Evolutionary conservation across 257 asterid genomes (phyloP).

Genomic region (Lavandula angustifolia): DNA sequence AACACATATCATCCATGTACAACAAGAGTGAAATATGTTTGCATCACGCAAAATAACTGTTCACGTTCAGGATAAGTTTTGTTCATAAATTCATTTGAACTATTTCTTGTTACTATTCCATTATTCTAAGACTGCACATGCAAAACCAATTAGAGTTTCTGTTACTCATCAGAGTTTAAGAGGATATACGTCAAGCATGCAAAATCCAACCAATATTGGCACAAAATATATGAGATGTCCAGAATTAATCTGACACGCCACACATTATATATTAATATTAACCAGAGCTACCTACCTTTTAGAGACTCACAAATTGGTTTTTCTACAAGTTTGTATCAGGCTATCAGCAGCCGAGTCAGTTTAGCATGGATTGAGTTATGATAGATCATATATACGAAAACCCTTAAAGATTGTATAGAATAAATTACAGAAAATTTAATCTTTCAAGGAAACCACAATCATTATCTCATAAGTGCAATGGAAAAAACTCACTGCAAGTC

Average conservation of each 20-base stretch:
- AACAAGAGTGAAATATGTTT: constrained; percentile 11
- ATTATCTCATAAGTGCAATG: neutral
- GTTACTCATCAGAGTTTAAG: constrained; percentile 9
- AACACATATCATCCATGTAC: constrained; percentile 7
- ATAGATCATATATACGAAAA: too few species aligned
- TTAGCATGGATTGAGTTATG: too few species aligned
- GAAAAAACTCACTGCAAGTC: constrained; percentile 80
- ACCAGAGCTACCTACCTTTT: neutral
- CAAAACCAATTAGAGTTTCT: neutral
- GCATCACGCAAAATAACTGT: neutral
- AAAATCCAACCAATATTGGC: too few species aligned
- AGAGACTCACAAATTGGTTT: too few species aligned
- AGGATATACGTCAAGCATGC: constrained; percentile 9
- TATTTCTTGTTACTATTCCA: neutral
- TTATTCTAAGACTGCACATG: constrained; percentile 12
- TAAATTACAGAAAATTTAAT: neutral
- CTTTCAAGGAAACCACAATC: neutral
- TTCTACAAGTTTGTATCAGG: too few species aligned
- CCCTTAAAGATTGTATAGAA: too few species aligned
- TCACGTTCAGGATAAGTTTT: constrained; percentile 13
- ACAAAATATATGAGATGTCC: constrained; percentile 13
- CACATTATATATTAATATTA: neutral
- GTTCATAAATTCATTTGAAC: neutral
- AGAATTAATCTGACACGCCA: constrained; percentile 9
- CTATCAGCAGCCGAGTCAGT: too few species aligned